Base-by-base conservation (phyloP, 2,329 filamentous ascomycete genomes). In the Coniella vitis region DNA sequence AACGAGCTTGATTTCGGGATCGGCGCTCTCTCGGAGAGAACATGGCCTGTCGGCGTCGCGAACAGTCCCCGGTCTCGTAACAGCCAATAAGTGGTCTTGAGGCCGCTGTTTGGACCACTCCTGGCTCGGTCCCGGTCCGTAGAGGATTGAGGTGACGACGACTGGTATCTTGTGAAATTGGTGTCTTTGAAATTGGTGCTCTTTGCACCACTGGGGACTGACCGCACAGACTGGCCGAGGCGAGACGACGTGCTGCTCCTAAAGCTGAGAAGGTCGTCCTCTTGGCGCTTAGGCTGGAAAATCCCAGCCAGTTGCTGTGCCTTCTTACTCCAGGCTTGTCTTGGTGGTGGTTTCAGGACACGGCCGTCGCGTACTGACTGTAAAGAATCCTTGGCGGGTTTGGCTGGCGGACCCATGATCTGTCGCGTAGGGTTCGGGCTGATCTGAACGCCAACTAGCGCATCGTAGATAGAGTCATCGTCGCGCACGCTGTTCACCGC, bases 401-500 rank as follows among this genome's bases (percentile, higher is more conserved):
- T 54, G 34, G 49, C 49, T 38, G 52, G 48, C 43, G 52, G 52
- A 12, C 45, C 52, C 52, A 53, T 47, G 46, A 35, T 38, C 20
- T 48, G 38, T 13, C 49, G 48, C 12, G 40, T 51, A n/a, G 45
- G n/a, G 13, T 51, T 38, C 14, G 51, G 51, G 20, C 46, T 49
- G 25, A 47, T 52, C 40, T 48, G 47, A 22, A 42, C 56, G 38
- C 46, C 54, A 38, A 45, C 49, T 17, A 46, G 52, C 48, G 38
- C 54, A 31, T 46, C 54, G 41, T 52, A 40, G 13, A 49, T 38
- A 13, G 56, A 53, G 9, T 51, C 53, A 32, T 61, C 59, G 14
- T 59, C 59, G 16, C 69, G 64, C n/a, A 71, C 70, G 19, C 55
- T 61, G 1, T 63, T 31, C 17, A 38, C 60, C 2, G 62, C 61